These are phyloP conservation scores for Calonectria crousiana DNA, from an alignment of 2,329 filamentous ascomycete genomes.

Conservation along the genomic window DNA sequence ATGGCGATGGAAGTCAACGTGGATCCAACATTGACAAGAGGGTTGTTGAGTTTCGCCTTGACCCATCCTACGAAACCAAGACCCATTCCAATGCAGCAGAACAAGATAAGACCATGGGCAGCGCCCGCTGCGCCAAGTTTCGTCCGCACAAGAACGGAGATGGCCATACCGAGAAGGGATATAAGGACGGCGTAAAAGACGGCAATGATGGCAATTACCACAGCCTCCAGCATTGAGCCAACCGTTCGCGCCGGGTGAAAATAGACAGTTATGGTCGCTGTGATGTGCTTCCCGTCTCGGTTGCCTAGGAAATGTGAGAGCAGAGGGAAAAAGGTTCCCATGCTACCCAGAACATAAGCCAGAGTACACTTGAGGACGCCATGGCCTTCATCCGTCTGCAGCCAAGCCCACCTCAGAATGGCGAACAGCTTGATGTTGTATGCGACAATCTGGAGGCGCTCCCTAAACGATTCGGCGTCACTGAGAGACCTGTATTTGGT, in stretches of 20 bases:
- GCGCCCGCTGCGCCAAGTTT: conserved; percentile 74
- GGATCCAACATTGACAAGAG: conserved; percentile 85
- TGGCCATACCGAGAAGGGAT: conserved; percentile 87
- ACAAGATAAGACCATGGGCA: conserved; percentile 82
- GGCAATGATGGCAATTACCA: conserved; percentile 80
- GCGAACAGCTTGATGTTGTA: conserved; percentile 55
- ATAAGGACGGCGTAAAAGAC: conserved; percentile 79
- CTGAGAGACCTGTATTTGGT: conserved; percentile 35
- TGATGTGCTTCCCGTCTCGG: conserved; percentile 93
- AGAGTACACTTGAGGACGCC: conserved; percentile 91
- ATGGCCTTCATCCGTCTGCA: conserved; percentile 78
- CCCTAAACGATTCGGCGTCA: conserved; percentile 48
- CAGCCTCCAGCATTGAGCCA: conserved; percentile 91
- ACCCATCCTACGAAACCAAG: conserved; percentile 91
- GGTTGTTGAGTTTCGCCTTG: conserved; percentile 82
- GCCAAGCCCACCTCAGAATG: conserved; percentile 66
- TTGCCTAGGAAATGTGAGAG: conserved; percentile 81
- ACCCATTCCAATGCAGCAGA: conserved; percentile 87
- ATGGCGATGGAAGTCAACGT: conserved; percentile 89
- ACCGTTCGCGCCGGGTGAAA: conserved; percentile 90
- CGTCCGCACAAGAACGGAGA: conserved; percentile 82
- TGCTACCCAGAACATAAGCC: conserved; percentile 87
- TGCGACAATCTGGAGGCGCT: conserved; percentile 49
- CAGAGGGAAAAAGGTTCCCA: conserved; percentile 84
- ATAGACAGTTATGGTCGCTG: conserved; percentile 93